These are phyloP conservation scores for Tagetes patula DNA, from an alignment of 129 eudicot genomes.

Conservation along the genomic window DNA sequence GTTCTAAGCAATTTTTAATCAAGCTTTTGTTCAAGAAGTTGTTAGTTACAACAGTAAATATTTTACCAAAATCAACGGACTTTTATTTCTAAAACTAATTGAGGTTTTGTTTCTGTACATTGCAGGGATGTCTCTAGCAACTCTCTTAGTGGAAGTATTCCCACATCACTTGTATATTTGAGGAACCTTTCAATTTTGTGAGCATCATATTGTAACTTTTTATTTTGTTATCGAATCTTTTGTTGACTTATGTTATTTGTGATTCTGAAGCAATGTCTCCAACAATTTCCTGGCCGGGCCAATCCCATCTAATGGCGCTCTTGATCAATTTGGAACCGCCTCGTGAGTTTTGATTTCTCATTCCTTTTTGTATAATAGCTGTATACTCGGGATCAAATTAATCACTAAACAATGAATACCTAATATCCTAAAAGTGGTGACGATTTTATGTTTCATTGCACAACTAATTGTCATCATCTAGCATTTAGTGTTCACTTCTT, in stretches of 20 bases:
- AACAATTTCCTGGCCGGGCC: constrained; percentile 82
- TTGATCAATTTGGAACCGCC: constrained; percentile 53
- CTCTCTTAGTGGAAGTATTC: constrained; percentile 92
- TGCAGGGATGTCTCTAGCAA: constrained; percentile 93
- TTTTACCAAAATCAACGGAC: not conserved
- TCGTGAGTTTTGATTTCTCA: constrained; percentile 58
- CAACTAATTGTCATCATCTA: not conserved
- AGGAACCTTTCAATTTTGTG: constrained; percentile 63
- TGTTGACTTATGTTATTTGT: constrained; percentile 15
- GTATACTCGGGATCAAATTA: not conserved
- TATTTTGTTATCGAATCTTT: constrained; percentile 9
- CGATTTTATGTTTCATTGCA: not conserved
- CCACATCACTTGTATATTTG: constrained; percentile 81
- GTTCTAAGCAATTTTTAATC: not conserved
- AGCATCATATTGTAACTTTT: constrained; percentile 32
- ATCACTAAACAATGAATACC: not conserved
- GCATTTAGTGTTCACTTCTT: not conserved
- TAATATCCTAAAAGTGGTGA: not conserved
- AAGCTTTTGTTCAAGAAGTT: constrained; percentile 1
- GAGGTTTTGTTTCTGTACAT: constrained; percentile 24
- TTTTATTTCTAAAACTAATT: constrained; percentile 1
- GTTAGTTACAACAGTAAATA: not conserved
- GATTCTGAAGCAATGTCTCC: constrained; percentile 72
- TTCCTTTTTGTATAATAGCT: not conserved
- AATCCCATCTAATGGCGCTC: constrained; percentile 76